Evolutionary conservation across 768 basidiomycete species (phyloP).

Genomic region (Rhodotorula kratochvilovae): DNA sequence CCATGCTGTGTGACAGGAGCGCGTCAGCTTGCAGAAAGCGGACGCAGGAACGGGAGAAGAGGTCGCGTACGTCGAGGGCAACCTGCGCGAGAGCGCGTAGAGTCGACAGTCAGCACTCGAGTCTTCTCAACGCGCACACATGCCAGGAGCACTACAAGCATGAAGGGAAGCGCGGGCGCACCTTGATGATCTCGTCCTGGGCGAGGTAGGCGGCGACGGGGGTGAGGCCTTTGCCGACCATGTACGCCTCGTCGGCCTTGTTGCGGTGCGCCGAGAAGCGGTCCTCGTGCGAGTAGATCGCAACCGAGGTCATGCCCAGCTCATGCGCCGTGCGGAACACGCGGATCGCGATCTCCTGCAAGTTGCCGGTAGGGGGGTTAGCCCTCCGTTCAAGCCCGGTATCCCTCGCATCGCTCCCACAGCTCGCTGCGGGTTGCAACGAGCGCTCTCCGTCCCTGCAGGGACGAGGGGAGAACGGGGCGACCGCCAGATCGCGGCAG

Average conservation of each 20-base stretch:
- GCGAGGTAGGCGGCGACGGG: constrained; percentile 96
- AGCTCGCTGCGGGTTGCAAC: neutral
- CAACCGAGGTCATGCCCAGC: constrained; percentile 97
- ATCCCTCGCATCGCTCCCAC: no score
- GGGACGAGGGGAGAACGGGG: no score
- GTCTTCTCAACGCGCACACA: no score
- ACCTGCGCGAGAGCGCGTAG: neutral
- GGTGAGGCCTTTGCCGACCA: constrained; percentile 91
- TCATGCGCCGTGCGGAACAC: constrained; percentile 90
- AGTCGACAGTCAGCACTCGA: neutral
- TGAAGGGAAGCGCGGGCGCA: constrained; percentile 48
- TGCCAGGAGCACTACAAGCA: no score
- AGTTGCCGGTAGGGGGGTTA: neutral
- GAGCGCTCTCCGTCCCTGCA: no score
- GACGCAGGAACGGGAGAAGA: neutral
- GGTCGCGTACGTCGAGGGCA: constrained; percentile 6
- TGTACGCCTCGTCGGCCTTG: constrained; percentile 98
- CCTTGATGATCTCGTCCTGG: constrained; percentile 89
- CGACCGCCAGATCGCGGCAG: no score
- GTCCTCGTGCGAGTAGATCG: constrained; percentile 97
- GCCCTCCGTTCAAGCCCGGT: neutral
- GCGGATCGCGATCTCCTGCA: constrained; percentile 87
- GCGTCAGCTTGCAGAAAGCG: rapidly evolving
- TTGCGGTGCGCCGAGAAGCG: constrained; percentile 94
- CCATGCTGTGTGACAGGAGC: constrained; percentile 56